These are phyloP conservation scores for Leucoagaricus sp. DNA, from an alignment of 1,284 basidiomycete species.

Conservation along the genomic window DNA sequence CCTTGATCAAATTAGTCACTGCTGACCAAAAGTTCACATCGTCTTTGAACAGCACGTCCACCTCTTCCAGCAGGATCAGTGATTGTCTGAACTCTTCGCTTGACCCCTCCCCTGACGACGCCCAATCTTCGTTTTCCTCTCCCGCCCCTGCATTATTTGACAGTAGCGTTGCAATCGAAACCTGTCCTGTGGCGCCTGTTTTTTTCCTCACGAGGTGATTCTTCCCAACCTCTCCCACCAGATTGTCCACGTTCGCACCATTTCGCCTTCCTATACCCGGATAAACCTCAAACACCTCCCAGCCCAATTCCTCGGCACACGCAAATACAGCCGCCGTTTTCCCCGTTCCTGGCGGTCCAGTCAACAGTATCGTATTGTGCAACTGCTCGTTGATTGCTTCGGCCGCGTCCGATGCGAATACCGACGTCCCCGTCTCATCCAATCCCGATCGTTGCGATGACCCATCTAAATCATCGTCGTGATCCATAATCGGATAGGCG, in stretches of 20 bases:
- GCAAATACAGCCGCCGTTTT: constrained; percentile 95
- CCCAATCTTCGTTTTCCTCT: not conserved
- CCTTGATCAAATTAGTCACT: constrained; percentile 76
- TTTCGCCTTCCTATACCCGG: constrained; percentile 91
- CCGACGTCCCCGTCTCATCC: constrained; percentile 9
- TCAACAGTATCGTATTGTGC: constrained; percentile 84
- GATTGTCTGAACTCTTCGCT: constrained; percentile 59
- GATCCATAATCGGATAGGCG: constrained; percentile 24
- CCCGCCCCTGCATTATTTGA: constrained; percentile 4
- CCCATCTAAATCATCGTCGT: constrained; percentile 20
- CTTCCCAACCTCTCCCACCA: constrained; percentile 91
- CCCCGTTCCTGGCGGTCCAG: constrained; percentile 83
- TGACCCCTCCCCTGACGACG: not conserved
- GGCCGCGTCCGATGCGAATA: constrained; percentile 17
- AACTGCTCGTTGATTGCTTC: constrained; percentile 49
- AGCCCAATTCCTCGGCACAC: constrained; percentile 90
- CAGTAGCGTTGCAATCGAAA: constrained; percentile 1
- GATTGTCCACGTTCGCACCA: constrained; percentile 74
- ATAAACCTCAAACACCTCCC: constrained; percentile 97
- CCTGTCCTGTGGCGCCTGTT: constrained; percentile 11
- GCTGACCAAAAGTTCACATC: constrained; percentile 93
- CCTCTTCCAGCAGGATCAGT: constrained; percentile 94
- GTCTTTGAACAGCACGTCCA: constrained; percentile 90
- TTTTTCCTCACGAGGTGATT: constrained; percentile 75
- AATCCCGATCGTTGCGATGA: constrained; percentile 6